Percentiles rank a stretch among this genome's conserved stretches.
Conservation (phyloP, 176 grass and related monocot genomes). For the Poa pratensis region DNA sequence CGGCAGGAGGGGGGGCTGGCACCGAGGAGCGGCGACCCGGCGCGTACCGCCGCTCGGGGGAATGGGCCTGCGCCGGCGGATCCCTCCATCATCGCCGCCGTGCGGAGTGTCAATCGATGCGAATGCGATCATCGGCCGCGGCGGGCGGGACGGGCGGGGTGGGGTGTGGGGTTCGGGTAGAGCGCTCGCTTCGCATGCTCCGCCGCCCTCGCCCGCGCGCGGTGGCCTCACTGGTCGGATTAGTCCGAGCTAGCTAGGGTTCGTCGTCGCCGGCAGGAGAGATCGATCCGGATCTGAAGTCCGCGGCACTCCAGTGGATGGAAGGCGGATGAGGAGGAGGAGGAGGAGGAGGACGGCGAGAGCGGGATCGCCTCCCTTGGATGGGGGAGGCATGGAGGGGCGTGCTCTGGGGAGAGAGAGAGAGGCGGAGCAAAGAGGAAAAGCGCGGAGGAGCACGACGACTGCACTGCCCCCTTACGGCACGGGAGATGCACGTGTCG, state of each 20-base stretch:
- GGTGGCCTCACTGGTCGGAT: background rate
- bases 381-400: background rate
- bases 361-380: background rate
- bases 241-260: background rate
- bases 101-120: background rate
- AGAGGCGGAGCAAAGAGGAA: background rate
- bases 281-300: background rate
- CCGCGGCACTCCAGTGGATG: background rate
- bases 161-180: background rate
- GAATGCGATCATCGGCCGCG: slow-evolving; percentile 35
- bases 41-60: background rate
- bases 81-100: slow-evolving; percentile 40
- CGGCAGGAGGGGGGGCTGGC: background rate
- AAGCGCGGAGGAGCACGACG: background rate
- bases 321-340: no score
- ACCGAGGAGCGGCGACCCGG: slow-evolving; percentile 13
- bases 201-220: background rate
- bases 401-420: background rate
- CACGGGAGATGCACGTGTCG: no score
- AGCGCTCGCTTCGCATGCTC: slow-evolving; percentile 23
- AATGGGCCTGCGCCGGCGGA: background rate
- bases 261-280: background rate
- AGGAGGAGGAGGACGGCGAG: background rate
- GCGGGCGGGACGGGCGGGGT: background rate
- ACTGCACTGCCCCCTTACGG: no score